These are phyloP conservation scores for Synchytrium microbalum DNA, from an alignment of 371 early-diverging fungal genomes.

Conservation along the genomic window DNA sequence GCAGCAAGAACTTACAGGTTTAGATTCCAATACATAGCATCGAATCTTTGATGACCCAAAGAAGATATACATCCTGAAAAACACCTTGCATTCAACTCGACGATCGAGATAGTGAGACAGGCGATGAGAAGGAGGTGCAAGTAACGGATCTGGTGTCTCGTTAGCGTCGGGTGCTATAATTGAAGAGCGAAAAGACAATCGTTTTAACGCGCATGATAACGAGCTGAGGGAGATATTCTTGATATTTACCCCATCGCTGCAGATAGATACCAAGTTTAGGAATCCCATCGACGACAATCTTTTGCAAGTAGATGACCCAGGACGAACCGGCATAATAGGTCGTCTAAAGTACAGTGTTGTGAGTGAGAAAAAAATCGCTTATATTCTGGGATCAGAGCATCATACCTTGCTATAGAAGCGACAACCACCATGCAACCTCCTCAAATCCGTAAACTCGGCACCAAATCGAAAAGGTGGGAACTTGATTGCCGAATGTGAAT, in stretches of 20 bases:
- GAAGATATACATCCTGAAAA: conserved; percentile 27
- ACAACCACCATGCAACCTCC: conserved; percentile 12
- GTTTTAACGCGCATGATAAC: not conserved
- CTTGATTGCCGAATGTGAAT: not conserved
- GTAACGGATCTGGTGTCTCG: conserved; percentile 2
- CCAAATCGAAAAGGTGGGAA: conserved; percentile 11
- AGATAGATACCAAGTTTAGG: conserved; percentile 30
- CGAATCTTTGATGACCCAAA: conserved; percentile 7
- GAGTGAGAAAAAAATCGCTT: conserved; percentile 1
- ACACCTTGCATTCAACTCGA: conserved; percentile 11
- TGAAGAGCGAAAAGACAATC: not conserved
- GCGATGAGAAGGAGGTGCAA: conserved; percentile 11
- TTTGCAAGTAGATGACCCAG: conserved; percentile 31
- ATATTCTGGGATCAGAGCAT: not conserved
- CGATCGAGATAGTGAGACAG: conserved; percentile 8
- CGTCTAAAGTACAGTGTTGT: conserved; percentile 11
- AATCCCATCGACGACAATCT: conserved; percentile 8
- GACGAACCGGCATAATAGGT: conserved; percentile 25
- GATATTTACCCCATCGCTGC: conserved; percentile 17
- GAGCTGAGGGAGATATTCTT: not conserved
- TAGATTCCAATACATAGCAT: conserved; percentile 28
- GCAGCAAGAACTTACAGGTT: too few relatives aligned
- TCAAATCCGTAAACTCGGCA: conserved; percentile 25
- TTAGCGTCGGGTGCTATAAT: not conserved
- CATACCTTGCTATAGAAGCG: conserved; percentile 8